phyloP scores from a whole-genome alignment of 257 asterid genomes.

The Oldenlandia corymbosa region DNA sequence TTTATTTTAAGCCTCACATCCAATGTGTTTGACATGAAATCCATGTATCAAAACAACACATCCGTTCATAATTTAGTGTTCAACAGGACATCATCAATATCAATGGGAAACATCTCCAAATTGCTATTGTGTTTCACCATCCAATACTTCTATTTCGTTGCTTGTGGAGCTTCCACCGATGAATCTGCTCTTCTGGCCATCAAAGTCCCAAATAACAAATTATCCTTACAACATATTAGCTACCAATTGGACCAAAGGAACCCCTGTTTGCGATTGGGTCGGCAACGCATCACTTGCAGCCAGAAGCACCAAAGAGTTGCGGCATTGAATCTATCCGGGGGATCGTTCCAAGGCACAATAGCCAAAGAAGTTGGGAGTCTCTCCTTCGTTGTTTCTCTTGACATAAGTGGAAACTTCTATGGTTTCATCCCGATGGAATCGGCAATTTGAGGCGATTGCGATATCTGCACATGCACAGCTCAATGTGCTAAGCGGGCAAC shows the following conservation, averaged over 20 bases:
- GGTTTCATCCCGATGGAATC: conserved; percentile 1
- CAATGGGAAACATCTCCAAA: no score
- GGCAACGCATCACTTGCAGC: conserved; percentile 12
- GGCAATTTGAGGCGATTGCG: background rate
- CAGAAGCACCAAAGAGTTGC: conserved; percentile 1
- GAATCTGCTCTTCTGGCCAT: background rate
- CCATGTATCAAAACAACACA: no score
- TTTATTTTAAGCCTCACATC: no score
- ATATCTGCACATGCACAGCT: background rate
- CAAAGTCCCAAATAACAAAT: background rate
- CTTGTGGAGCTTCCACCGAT: background rate
- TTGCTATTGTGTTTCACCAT: no score
- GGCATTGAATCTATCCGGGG: background rate
- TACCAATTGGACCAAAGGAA: background rate
- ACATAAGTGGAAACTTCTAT: conserved; percentile 1
- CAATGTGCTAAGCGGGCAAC: background rate
- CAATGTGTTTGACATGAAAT: no score
- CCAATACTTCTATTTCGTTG: background rate
- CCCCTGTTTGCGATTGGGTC: conserved; percentile 2
- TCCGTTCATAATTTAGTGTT: no score
- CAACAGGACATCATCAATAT: no score
- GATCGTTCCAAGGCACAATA: background rate
- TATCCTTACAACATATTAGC: background rate
- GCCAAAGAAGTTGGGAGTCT: conserved; percentile 9
- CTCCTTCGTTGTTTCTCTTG: conserved; percentile 2